Evolutionary conservation across 345 rosid species (phyloP).

Genomic region (Anacardium occidentale): DNA sequence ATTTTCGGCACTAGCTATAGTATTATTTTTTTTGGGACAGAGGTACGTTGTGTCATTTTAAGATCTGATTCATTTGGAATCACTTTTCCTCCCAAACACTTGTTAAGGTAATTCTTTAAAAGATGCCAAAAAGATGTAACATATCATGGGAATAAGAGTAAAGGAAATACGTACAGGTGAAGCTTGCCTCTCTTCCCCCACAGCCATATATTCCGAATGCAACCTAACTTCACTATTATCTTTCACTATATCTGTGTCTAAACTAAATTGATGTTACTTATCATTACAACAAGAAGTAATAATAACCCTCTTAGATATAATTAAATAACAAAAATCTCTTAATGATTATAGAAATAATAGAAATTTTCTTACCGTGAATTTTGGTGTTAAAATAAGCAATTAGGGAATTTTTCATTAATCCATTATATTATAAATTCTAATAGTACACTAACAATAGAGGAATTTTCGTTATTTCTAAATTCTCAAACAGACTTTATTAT

Average conservation of each 20-base stretch:
- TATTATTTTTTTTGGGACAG: background rate
- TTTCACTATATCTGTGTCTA: background rate
- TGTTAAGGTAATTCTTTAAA: background rate
- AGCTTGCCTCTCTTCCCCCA: background rate
- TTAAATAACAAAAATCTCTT: no score
- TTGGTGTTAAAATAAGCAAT: no score
- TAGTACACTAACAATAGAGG: no score
- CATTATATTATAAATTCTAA: no score
- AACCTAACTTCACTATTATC: conserved; percentile 6
- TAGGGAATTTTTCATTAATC: no score
- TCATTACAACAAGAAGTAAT: no score
- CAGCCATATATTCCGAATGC: background rate
- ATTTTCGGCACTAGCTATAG: background rate
- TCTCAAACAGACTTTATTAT: no score
- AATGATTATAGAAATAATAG: no score
- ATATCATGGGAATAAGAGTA: conserved; percentile 4
- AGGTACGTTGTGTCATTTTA: background rate
- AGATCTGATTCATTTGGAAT: conserved; percentile 1
- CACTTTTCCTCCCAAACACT: conserved; percentile 1
- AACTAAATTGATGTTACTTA: background rate
- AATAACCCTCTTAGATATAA: no score
- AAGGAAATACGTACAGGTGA: background rate
- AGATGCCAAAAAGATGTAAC: background rate
- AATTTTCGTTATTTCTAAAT: no score
- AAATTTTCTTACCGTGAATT: no score